A percentile compares a stretch with the other conserved stretches of the same genome.
Evolutionary conservation across 2,329 filamentous ascomycete species (phyloP).

Genomic region (Claviceps purpurea): DNA sequence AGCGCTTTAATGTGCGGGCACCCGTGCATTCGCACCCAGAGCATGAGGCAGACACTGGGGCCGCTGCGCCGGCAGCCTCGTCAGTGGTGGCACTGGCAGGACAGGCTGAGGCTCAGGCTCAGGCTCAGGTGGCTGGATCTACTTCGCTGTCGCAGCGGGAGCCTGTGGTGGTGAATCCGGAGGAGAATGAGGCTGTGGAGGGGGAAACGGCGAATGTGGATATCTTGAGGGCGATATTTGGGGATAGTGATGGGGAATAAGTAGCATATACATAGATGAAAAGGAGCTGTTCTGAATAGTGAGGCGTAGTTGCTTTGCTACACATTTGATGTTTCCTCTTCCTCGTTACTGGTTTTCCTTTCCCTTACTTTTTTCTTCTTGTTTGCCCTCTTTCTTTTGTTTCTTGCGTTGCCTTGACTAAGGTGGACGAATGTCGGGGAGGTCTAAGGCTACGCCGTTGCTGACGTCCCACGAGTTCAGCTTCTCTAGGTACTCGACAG

Average conservation of each 20-base stretch:
- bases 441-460: too few species aligned
- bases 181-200: slow-evolving; percentile 56
- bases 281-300: too few species aligned
- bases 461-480: too few species aligned
- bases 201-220: slow-evolving; percentile 61
- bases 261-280: background rate
- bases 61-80: background rate
- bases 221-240: slow-evolving; percentile 87
- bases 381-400: background rate
- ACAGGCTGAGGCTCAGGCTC: background rate
- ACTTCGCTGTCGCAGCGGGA: background rate
- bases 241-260: slow-evolving; percentile 62
- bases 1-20: slow-evolving; percentile 78
- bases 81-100: background rate
- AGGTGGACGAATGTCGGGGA: too few species aligned
- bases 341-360: too few species aligned
- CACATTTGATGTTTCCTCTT: background rate
- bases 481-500: too few species aligned
- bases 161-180: slow-evolving; percentile 44
- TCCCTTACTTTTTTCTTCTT: background rate
- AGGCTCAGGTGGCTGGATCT: background rate
- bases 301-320: background rate
- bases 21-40: slow-evolving; percentile 54
- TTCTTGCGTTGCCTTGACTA: background rate
- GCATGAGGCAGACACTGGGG: slow-evolving; percentile 17